Conservation (phyloP, 768 basidiomycete species). For the Hypsizygus marmoreus region DNA sequence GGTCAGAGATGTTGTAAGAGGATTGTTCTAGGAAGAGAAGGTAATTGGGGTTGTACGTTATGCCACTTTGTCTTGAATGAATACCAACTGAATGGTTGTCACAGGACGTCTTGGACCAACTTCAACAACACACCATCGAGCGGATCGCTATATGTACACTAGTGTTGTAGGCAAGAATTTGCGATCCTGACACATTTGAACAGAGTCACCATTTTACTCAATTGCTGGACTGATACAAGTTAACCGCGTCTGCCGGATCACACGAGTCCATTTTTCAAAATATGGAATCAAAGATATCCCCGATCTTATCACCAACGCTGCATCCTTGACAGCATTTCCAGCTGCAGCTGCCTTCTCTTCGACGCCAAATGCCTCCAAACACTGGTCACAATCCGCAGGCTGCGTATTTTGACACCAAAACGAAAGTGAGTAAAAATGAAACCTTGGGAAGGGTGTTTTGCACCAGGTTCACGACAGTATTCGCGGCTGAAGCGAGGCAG, state of each 20-base stretch:
- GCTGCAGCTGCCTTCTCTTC: constrained; percentile 1
- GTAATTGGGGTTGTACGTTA: too few species aligned
- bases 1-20: constrained; percentile 28
- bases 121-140: too few species aligned
- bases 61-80: too few species aligned
- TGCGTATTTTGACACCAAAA: background rate
- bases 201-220: too few species aligned
- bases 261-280: background rate
- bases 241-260: too few species aligned
- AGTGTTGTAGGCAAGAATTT: too few species aligned
- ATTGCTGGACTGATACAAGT: too few species aligned
- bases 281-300: constrained; percentile 1
- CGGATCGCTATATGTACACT: too few species aligned
- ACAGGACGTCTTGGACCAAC: too few species aligned
- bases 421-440: background rate
- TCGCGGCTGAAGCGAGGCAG: constrained; percentile 7
- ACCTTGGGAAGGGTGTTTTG: background rate
- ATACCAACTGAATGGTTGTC: too few species aligned
- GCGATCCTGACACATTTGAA: too few species aligned
- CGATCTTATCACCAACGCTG: constrained; percentile 3
- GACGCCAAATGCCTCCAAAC: constrained; percentile 3
- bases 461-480: constrained; percentile 7
- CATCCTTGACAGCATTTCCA: constrained; percentile 2
- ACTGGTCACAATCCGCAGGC: constrained; percentile 7
- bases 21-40: constrained; percentile 24